Evolutionary conservation across 306 rosid genomes (phyloP), one percentile per base, ranked within the genome.

Genomic region (Castanospermum australe): DNA sequence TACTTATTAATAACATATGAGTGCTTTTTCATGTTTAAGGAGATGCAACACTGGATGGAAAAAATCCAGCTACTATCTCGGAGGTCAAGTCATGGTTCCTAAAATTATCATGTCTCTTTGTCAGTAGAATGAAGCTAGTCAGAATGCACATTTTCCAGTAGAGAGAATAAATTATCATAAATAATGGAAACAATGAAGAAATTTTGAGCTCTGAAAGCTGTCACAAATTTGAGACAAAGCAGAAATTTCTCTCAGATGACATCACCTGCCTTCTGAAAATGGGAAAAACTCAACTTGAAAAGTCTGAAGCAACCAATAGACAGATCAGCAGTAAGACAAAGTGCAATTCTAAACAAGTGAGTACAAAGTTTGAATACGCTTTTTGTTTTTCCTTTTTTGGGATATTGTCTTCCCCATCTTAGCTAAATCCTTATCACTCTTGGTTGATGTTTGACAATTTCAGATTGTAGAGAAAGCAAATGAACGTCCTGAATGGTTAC

Each of bases 401-500:
- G 21, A 38, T 35, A 71, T 68, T 76, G 81, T 21, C 73, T 66
- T 38, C 33, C 51, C 5, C 54, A 52, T 35, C 62, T 63, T 81
- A 42, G 39, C 55, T 69, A 54, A 75, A 33, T 65, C 21, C 39
- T 74, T 63, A 57, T 51, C 65, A 14, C 55, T 57, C 72, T 60
- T 60, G 38, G 38, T 15, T 56, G 50, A 61, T 59, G 55, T 61
- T 83, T 80, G 47, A 51, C 42, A 67, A 56, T 42, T 32, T 76
- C 82, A 90, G 95, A 57, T 65, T 59, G 39, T 35, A 45, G 85
- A 28, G 38, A 75, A 75, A 73, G 38, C 78, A 81, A 85, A 75
- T 22, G 87, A 83, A 73, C 83, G 3, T 83, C 93, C 93, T 18
- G 83, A 85, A 54, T 92, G 97, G 97, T 87, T 92, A 85, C 97